These are phyloP conservation scores for Helianthus annuus DNA, from an alignment of 129 eudicot species.

Conservation along the genomic window DNA sequence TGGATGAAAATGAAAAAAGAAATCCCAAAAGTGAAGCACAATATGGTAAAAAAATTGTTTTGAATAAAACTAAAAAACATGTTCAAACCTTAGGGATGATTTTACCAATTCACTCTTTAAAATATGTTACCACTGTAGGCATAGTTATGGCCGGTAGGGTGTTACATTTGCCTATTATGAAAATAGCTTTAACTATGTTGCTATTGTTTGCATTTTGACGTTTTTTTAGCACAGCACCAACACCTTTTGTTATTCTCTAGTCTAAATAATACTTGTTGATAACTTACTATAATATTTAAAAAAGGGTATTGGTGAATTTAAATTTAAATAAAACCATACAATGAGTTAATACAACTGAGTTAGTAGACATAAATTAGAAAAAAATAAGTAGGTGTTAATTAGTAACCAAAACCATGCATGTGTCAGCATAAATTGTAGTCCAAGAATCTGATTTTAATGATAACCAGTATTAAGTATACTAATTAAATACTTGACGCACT, in stretches of 20 bases:
- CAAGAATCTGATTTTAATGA: slow-evolving; percentile 13
- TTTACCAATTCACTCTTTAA: no score
- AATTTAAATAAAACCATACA: neutral
- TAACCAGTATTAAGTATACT: neutral
- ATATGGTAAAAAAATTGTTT: no score
- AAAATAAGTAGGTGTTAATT: neutral
- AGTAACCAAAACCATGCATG: slow-evolving; percentile 9
- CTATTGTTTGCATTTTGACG: neutral
- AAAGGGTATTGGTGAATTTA: neutral
- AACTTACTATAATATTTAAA: neutral
- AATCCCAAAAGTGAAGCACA: no score
- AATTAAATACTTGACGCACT: neutral
- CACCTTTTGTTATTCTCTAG: no score
- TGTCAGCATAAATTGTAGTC: slow-evolving; percentile 22
- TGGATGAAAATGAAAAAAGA: no score
- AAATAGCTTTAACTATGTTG: neutral
- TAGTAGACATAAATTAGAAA: neutral
- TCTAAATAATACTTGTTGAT: neutral
- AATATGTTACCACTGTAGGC: neutral
- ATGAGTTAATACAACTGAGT: neutral
- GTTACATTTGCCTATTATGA: neutral
- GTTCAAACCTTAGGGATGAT: no score
- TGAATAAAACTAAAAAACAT: no score
- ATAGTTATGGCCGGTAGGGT: no score
- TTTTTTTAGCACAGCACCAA: neutral